Base-by-base conservation (phyloP, 2,329 filamentous ascomycete genomes). In the Penicillium sp. region DNA sequence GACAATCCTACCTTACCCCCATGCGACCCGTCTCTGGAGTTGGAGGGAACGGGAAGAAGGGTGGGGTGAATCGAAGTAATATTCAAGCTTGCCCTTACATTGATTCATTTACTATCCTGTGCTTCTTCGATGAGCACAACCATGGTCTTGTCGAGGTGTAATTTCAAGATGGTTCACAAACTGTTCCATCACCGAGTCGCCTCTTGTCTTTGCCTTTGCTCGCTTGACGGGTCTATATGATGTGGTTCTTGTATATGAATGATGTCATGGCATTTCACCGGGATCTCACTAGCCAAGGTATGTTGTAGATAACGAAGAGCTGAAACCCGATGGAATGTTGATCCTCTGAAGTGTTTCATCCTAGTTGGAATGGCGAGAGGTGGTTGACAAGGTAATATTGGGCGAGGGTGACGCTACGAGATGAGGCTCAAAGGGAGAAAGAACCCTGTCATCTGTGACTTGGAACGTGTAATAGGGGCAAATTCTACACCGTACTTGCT, bases 31-130 rank as follows among this genome's bases (percentile, higher is more conserved):
- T 64, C 64, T 29, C 61, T 61, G 29, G 57, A 61, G 14, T 41
- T 60, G 27, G 61, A 69, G 29, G 40, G 23, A 23, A 23, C 23
- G 3, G 5, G 23, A 23, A 23, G 23, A 23, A 3, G 23, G 23
- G 23, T 23, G 23, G 23, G 23, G 23, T 23, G 23, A 61, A 47
- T 67, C 61, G 30, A 55, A 58, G 46, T 69, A 62, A 39, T 61
- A 61, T 46, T 63, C 57, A 18, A 55, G 32, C 46, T 67, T 63
- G 11, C 47, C 19, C 19, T 67, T 53, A n/a, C n/a, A n/a, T n/a
- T n/a, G n/a, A n/a, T n/a, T 19, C 64, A 58, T 35, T 61, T 56
- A 39, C 62, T 62, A 42, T 66, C 66, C 47, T 61, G 50, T 43
- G 65, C 44, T 48, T 44, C 36, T 52, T 60, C 55, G 41, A 51